Percentiles rank a stretch among this genome's conserved stretches.
Evolutionary conservation across 1,284 basidiomycete species (phyloP).

Genomic region (Somion occarium): DNA sequence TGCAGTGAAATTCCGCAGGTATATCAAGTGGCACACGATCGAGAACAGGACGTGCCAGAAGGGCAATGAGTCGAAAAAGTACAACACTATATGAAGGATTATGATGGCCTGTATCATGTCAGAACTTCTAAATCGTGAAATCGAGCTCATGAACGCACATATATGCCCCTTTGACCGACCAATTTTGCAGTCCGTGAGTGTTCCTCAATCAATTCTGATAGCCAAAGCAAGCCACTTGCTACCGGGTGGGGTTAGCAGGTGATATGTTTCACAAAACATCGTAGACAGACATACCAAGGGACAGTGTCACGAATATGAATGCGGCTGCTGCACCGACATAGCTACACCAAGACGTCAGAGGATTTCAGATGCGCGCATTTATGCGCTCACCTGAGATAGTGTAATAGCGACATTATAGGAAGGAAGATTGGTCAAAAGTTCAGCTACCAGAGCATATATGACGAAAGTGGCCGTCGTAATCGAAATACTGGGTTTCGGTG

Average conservation of each 20-base stretch:
- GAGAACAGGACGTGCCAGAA: constrained; percentile 73
- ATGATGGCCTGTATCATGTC: constrained; percentile 63
- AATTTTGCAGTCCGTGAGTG: constrained; percentile 77
- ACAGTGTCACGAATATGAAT: constrained; percentile 32
- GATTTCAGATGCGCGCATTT: not conserved
- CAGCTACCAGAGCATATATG: constrained; percentile 16
- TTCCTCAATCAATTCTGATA: constrained; percentile 94
- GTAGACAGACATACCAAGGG: constrained; percentile 24
- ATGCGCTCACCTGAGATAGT: constrained; percentile 20
- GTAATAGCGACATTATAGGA: constrained; percentile 17
- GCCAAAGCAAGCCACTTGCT: constrained; percentile 90
- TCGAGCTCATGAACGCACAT: constrained; percentile 52
- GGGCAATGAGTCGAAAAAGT: constrained; percentile 77
- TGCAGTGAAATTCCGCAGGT: constrained; percentile 85
- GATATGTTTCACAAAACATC: not conserved
- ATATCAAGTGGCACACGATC: constrained; percentile 78
- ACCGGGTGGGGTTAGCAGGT: constrained; percentile 5
- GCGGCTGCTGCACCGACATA: constrained; percentile 31
- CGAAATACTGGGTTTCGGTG: not conserved
- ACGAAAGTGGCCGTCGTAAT: not conserved
- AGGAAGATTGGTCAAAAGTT: not conserved
- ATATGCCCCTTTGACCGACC: constrained; percentile 78
- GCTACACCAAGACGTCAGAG: constrained; percentile 15
- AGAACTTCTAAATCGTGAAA: not conserved
- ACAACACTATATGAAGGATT: constrained; percentile 70